These are phyloP conservation scores for Boletus pseudo-olivaceus DNA, from an alignment of 768 basidiomycete genomes.

Conservation along the genomic window DNA sequence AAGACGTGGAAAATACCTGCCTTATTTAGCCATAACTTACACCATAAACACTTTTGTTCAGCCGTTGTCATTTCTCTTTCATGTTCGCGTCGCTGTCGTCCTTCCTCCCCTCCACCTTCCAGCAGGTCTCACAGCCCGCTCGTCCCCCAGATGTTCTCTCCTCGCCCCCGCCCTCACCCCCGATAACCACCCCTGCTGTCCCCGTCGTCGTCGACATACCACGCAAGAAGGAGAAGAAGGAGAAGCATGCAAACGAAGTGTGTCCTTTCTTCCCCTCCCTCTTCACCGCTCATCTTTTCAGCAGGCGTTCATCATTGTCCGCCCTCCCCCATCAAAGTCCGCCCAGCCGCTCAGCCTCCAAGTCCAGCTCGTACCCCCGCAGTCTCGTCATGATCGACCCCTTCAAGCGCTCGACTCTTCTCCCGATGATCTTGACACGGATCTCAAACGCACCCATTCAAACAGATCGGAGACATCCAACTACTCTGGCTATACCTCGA, in stretches of 20 bases:
- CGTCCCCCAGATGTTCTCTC: slow-evolving; percentile 22
- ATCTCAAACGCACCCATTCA: slow-evolving; percentile 33
- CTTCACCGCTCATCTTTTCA: slow-evolving; percentile 5
- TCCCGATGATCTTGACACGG: slow-evolving; percentile 26
- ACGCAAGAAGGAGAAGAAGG: slow-evolving; percentile 41
- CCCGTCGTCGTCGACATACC: slow-evolving; percentile 30
- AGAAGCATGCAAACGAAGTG: slow-evolving; percentile 47
- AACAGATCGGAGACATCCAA: slow-evolving; percentile 49
- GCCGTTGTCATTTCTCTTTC: slow-evolving; percentile 1
- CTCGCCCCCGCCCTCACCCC: neutral
- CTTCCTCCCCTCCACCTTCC: slow-evolving; percentile 48
- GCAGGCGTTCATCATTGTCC: slow-evolving; percentile 88
- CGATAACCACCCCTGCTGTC: neutral
- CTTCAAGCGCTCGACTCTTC: slow-evolving; percentile 46
- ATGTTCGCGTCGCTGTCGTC: slow-evolving; percentile 56
- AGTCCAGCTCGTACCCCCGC: slow-evolving; percentile 79
- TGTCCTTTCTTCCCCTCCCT: slow-evolving; percentile 11
- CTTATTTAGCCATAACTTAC: neutral
- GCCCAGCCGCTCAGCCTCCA: slow-evolving; percentile 89
- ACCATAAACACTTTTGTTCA: neutral
- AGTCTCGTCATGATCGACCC: slow-evolving; percentile 40
- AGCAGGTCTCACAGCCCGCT: slow-evolving; percentile 31
- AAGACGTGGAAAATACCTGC: slow-evolving; percentile 14
- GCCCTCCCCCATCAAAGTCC: slow-evolving; percentile 81
- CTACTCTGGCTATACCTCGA: slow-evolving; percentile 50